Evolutionary conservation across 345 rosid species (phyloP).

Genomic region (Luvunga scandens): DNA sequence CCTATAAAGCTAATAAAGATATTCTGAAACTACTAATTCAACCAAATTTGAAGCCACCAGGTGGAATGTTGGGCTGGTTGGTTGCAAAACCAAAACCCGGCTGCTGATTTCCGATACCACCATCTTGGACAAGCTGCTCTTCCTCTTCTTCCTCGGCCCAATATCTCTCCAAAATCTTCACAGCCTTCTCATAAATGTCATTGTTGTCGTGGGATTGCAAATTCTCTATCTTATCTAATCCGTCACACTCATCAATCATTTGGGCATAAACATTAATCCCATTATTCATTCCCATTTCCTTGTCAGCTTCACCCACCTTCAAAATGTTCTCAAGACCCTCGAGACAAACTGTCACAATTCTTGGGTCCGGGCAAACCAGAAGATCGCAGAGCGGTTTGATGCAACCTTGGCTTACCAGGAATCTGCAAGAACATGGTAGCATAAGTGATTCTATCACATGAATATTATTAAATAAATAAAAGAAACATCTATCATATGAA

Average conservation of each 20-base stretch:
- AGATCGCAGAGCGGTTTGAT: slow-evolving; percentile 87
- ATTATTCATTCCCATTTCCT: slow-evolving; percentile 54
- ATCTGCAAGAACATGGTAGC: slow-evolving; percentile 37
- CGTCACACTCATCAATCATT: slow-evolving; percentile 71
- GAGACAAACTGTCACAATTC: slow-evolving; percentile 82
- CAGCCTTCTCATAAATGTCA: slow-evolving; percentile 79
- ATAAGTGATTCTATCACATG: background rate
- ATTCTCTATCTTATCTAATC: slow-evolving; percentile 74
- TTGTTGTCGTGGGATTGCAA: slow-evolving; percentile 81
- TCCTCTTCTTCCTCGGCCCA: slow-evolving; percentile 81
- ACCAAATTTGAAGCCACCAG: slow-evolving; percentile 71
- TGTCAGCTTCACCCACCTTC: slow-evolving; percentile 81
- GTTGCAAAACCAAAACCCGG: slow-evolving; percentile 53
- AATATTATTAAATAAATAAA: no score
- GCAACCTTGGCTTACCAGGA: slow-evolving; percentile 70
- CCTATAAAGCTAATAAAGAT: slow-evolving; percentile 11
- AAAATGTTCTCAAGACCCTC: slow-evolving; percentile 84
- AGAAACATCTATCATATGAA: background rate
- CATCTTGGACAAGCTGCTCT: slow-evolving; percentile 40
- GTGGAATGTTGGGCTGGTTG: slow-evolving; percentile 46
- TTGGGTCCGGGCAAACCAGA: slow-evolving; percentile 71
- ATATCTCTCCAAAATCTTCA: slow-evolving; percentile 74
- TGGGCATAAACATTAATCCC: slow-evolving; percentile 62
- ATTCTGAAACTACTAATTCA: slow-evolving; percentile 30
- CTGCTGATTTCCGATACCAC: slow-evolving; percentile 34